phyloP scores from a whole-genome alignment of 495 filamentous ascomycete species.

The Amorphotheca resinae region DNA sequence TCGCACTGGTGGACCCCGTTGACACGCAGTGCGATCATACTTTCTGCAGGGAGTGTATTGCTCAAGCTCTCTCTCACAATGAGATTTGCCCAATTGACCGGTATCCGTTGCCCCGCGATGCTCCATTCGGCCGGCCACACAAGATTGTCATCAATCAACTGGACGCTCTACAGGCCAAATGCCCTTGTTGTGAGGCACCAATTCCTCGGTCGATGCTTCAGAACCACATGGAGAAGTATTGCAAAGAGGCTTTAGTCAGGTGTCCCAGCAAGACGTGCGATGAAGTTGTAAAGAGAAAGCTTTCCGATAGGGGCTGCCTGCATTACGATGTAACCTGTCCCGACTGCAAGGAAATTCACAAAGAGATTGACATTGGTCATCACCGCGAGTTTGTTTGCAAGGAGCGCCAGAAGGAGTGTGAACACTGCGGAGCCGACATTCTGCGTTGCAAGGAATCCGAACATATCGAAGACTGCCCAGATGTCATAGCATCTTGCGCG shows the following conservation, averaged over 20 bases:
- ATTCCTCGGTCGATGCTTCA: conserved; percentile 55
- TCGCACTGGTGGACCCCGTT: conserved; percentile 59
- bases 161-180: conserved; percentile 62
- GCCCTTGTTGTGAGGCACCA: conserved; percentile 58
- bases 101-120: conserved; percentile 20
- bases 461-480: conserved; percentile 30
- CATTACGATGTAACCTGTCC: conserved; percentile 32
- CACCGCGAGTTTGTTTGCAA: conserved; percentile 28
- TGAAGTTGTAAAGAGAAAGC: conserved; percentile 26
- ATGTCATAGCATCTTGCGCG: conserved; percentile 28
- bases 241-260: conserved; percentile 49
- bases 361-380: conserved; percentile 29
- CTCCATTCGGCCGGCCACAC: conserved; percentile 14
- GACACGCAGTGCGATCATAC: conserved; percentile 60
- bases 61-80: conserved; percentile 39
- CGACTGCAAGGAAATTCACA: conserved; percentile 29
- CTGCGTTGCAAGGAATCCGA: conserved; percentile 28
- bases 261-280: conserved; percentile 41
- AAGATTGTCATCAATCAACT: conserved; percentile 47
- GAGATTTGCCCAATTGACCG: conserved; percentile 40
- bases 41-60: conserved; percentile 65
- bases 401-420: conserved; percentile 26
- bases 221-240: conserved; percentile 65
- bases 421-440: conserved; percentile 26
- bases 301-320: conserved; percentile 33